Conservation (phyloP, 2,329 filamentous ascomycete genomes). For the Colletotrichum filicis region DNA sequence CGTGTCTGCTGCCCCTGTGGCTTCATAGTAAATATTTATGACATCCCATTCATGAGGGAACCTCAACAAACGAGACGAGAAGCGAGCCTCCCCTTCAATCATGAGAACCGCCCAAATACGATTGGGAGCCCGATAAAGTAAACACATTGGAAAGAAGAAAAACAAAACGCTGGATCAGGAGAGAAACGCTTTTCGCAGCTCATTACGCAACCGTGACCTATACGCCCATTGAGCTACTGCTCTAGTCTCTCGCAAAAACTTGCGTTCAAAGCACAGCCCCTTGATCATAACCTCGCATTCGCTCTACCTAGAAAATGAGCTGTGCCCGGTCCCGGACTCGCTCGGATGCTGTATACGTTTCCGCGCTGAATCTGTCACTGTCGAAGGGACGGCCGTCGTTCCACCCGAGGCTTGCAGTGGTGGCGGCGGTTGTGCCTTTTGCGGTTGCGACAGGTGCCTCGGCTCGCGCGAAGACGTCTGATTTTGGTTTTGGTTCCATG, state of each 20-base stretch:
- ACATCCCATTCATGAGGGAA: background rate
- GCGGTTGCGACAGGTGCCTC: background rate
- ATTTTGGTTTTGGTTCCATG: conserved; percentile 10
- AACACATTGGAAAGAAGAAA: background rate
- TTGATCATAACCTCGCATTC: background rate
- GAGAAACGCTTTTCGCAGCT: background rate
- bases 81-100: background rate
- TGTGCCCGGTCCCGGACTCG: background rate
- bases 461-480: background rate
- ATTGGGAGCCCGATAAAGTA: background rate
- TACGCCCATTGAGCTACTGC: no score
- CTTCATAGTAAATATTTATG: background rate
- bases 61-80: background rate
- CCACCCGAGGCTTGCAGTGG: background rate
- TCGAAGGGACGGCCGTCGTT: background rate
- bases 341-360: conserved; percentile 7
- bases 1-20: background rate
- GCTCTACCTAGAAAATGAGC: background rate
- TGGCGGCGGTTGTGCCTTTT: background rate
- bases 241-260: background rate
- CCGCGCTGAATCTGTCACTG: background rate
- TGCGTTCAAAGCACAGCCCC: background rate
- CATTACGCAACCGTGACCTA: background rate
- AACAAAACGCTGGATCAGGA: background rate
- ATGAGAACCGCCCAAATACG: background rate